Conservation (phyloP, 2,329 filamentous ascomycete species). For the Pyrenophora graminea region DNA sequence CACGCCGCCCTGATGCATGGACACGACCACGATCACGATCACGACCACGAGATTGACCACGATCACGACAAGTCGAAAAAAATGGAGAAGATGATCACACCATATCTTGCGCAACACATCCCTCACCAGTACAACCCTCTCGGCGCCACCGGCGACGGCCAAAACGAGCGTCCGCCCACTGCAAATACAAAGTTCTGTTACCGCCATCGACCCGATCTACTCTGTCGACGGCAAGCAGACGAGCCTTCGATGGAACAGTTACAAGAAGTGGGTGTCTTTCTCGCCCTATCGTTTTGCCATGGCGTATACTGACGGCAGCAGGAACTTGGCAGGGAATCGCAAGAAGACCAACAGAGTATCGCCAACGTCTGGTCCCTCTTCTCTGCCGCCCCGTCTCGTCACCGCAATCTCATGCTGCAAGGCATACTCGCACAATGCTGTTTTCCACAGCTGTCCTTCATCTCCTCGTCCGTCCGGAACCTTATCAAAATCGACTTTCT, state of each 20-base stretch:
- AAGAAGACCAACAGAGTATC: slow-evolving; percentile 90
- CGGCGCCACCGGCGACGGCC: slow-evolving; percentile 55
- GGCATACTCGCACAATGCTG: slow-evolving; percentile 96
- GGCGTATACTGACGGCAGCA: slow-evolving; percentile 46
- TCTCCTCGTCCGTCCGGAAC: slow-evolving; percentile 87
- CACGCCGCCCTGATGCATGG: slow-evolving; percentile 43
- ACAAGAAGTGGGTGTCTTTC: slow-evolving; percentile 68
- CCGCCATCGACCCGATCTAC: slow-evolving; percentile 88
- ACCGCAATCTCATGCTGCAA: slow-evolving; percentile 93
- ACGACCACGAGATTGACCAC: slow-evolving; percentile 12
- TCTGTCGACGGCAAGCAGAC: slow-evolving; percentile 89
- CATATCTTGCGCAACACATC: slow-evolving; percentile 89
- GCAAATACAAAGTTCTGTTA: slow-evolving; percentile 94
- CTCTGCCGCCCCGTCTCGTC: slow-evolving; percentile 90
- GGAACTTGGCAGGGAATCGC: slow-evolving; percentile 80
- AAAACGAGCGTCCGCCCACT: slow-evolving; percentile 40
- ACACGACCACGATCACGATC: slow-evolving; percentile 46
- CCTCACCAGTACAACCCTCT: slow-evolving; percentile 84
- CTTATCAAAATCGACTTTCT: slow-evolving; percentile 98
- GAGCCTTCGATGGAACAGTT: slow-evolving; percentile 96
- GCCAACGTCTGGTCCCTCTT: slow-evolving; percentile 98
- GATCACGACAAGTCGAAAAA: slow-evolving; percentile 56
- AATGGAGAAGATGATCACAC: slow-evolving; percentile 77
- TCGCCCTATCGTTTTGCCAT: not conserved
- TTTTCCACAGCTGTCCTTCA: slow-evolving; percentile 92